Percentiles rank a stretch among this genome's conserved stretches.
Evolutionary conservation across 192 early-diverging fungal species (phyloP).

Genomic region (Backusella macrospora): DNA sequence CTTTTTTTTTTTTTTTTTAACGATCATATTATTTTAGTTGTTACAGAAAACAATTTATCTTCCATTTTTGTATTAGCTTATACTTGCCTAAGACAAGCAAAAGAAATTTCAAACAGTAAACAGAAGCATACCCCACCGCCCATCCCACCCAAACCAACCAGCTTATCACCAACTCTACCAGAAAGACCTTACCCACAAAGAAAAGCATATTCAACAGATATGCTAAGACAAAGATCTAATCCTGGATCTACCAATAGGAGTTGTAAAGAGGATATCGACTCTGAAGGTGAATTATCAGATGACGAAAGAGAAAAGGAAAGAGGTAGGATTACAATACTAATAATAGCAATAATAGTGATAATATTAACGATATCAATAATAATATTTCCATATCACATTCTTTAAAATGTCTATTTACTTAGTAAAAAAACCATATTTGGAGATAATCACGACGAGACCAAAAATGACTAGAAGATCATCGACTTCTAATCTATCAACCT

Average conservation of each 20-base stretch:
- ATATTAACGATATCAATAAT: no score
- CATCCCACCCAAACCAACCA: conserved; percentile 9
- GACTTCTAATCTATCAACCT: conserved; percentile 18
- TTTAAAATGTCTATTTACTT: background rate
- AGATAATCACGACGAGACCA: background rate
- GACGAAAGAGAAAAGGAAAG: conserved; percentile 33
- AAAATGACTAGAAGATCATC: conserved; percentile 4
- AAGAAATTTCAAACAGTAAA: conserved; percentile 50
- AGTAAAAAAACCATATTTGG: background rate
- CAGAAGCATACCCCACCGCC: conserved; percentile 32
- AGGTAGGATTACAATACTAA: background rate
- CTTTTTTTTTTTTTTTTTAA: no score
- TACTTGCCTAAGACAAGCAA: conserved; percentile 47
- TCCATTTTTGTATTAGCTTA: conserved; percentile 45
- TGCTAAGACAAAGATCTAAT: conserved; percentile 12
- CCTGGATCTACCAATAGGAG: background rate
- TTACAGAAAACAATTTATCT: conserved; percentile 24
- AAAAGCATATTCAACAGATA: conserved; percentile 17
- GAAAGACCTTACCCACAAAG: conserved; percentile 45
- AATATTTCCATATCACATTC: background rate
- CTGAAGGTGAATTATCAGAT: conserved; percentile 13
- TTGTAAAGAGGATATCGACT: background rate
- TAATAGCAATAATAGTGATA: background rate
- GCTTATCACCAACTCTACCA: background rate
- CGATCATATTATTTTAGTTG: conserved; percentile 3